Evolutionary conservation across 2,329 filamentous ascomycete genomes (phyloP).

Genomic region (Domatiomyces catenatus): DNA sequence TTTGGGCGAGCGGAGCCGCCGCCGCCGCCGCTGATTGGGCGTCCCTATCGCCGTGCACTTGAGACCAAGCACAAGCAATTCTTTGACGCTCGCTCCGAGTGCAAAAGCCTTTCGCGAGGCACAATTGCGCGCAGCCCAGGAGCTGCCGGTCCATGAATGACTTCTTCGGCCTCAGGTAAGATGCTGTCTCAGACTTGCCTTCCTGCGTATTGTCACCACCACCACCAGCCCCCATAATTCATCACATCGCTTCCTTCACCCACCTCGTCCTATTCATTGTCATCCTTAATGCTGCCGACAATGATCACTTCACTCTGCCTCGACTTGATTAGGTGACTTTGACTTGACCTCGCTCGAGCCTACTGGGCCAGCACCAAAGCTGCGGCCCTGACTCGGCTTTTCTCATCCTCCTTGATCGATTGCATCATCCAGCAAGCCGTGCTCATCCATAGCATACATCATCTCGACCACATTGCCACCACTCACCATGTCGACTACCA

Average conservation of each 20-base stretch:
- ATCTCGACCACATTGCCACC: constrained; percentile 8
- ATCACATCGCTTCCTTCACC: background rate
- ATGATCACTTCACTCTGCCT: background rate
- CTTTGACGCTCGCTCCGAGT: background rate
- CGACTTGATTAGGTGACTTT: background rate
- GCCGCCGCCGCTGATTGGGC: background rate
- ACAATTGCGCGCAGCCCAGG: background rate
- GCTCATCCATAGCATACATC: constrained; percentile 8
- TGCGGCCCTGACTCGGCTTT: background rate
- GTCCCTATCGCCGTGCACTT: background rate
- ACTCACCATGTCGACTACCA: constrained; percentile 16
- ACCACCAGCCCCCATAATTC: constrained; percentile 16
- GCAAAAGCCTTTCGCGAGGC: background rate
- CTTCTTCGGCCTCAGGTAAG: background rate
- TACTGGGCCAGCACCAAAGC: background rate
- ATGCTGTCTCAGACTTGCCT: background rate
- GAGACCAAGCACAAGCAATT: background rate
- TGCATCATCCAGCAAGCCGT: constrained; percentile 5
- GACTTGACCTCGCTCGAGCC: background rate
- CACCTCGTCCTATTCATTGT: background rate
- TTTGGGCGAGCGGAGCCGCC: background rate
- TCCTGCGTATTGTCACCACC: constrained; percentile 13
- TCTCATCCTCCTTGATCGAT: constrained; percentile 1
- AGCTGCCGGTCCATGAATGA: background rate
- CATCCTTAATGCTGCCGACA: background rate